phyloP scores from a whole-genome alignment of 2,329 filamentous ascomycete species.

The Colletotrichum godetiae region DNA sequence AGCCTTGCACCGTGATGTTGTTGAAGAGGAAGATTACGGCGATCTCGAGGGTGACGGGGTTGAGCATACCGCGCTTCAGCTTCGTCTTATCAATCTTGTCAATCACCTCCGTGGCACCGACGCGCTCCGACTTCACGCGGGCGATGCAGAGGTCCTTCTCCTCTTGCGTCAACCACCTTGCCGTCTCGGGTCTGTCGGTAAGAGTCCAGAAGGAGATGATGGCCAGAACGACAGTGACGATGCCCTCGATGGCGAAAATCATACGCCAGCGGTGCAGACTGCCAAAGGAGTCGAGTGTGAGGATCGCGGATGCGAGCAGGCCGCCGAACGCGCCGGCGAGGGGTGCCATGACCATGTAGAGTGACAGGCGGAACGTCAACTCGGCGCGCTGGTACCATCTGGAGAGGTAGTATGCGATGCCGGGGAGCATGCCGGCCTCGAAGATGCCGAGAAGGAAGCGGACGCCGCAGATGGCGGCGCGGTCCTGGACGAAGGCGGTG shows the following conservation, averaged over 20 bases:
- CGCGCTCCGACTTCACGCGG: slow-evolving; percentile 75
- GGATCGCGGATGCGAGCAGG: slow-evolving; percentile 72
- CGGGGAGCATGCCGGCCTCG: slow-evolving; percentile 79
- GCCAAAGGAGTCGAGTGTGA: slow-evolving; percentile 70
- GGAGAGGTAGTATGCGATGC: slow-evolving; percentile 79
- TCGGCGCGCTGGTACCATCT: slow-evolving; percentile 79
- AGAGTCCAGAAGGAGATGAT: slow-evolving; percentile 73
- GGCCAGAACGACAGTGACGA: slow-evolving; percentile 58
- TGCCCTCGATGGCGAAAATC: slow-evolving; percentile 78
- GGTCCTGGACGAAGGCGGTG: slow-evolving; percentile 72
- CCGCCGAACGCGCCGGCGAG: slow-evolving; percentile 79
- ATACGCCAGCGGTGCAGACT: slow-evolving; percentile 70
- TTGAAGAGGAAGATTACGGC: slow-evolving; percentile 71
- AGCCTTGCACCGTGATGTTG: slow-evolving; percentile 78
- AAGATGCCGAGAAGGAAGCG: slow-evolving; percentile 77
- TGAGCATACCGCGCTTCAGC: slow-evolving; percentile 70
- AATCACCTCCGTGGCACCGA: slow-evolving; percentile 69
- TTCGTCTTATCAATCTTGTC: slow-evolving; percentile 72
- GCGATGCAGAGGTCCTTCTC: slow-evolving; percentile 76
- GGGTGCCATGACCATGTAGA: slow-evolving; percentile 78
- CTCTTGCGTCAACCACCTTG: slow-evolving; percentile 71
- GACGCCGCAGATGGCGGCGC: slow-evolving; percentile 65
- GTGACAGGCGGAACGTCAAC: slow-evolving; percentile 72
- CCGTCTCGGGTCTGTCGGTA: slow-evolving; percentile 76
- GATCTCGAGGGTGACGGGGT: slow-evolving; percentile 68